A percentile compares a stretch with the other conserved stretches of the same genome.
phyloP scores from a whole-genome alignment of 345 rosid species.

The Atalantia buxifolia region DNA sequence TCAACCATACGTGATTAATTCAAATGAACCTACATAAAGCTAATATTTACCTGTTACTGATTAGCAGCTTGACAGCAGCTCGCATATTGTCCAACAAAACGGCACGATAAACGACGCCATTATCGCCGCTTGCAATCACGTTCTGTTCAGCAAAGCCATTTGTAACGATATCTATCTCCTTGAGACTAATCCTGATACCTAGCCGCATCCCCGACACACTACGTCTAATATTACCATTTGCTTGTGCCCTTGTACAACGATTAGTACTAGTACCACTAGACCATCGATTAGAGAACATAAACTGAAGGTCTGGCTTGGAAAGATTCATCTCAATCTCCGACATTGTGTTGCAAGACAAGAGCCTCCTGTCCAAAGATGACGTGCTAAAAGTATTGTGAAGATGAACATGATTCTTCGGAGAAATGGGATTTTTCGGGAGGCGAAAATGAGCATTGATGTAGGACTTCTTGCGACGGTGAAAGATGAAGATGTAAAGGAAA shows the following conservation, averaged over 20 bases:
- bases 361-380: slow-evolving; percentile 31
- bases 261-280: not conserved
- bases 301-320: slow-evolving; percentile 22
- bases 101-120: slow-evolving; percentile 48
- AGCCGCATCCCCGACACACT: slow-evolving; percentile 7
- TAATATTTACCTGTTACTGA: slow-evolving; percentile 34
- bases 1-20: not conserved
- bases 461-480: slow-evolving; percentile 26
- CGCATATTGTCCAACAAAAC: slow-evolving; percentile 37
- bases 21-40: not conserved
- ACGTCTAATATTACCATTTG: not conserved
- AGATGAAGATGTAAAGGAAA: slow-evolving; percentile 32
- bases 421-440: slow-evolving; percentile 27
- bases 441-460: slow-evolving; percentile 23
- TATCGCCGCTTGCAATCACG: slow-evolving; percentile 49
- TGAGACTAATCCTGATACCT: slow-evolving; percentile 29
- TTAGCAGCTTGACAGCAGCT: slow-evolving; percentile 57
- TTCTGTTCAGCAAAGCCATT: slow-evolving; percentile 50
- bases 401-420: not conserved
- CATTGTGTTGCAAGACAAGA: slow-evolving; percentile 21
- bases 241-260: not conserved
- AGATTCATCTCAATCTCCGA: slow-evolving; percentile 34
- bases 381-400: slow-evolving; percentile 6
- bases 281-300: slow-evolving; percentile 22
- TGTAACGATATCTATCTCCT: slow-evolving; percentile 49